A percentile compares a stretch with the other conserved stretches of the same genome.
phyloP scores from a whole-genome alignment of 768 basidiomycete species.

The Pholiota microspora region DNA sequence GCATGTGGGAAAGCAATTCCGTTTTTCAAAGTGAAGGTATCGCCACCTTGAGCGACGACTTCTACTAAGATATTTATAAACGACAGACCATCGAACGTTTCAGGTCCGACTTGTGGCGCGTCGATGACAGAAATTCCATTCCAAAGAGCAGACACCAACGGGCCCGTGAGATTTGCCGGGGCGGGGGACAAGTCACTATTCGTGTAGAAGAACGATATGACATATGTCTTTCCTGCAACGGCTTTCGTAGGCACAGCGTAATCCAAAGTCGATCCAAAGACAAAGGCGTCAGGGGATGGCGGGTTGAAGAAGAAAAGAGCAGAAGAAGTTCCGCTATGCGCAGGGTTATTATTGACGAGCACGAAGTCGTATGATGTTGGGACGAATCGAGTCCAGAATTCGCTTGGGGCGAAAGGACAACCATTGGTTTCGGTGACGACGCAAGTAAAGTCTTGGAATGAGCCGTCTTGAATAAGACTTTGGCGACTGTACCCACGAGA shows the following conservation, averaged over 20 bases:
- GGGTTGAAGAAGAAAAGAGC: not conserved
- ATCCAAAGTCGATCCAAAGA: constrained; percentile 9
- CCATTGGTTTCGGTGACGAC: constrained; percentile 4
- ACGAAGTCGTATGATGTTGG: constrained; percentile 3
- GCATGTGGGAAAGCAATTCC: not conserved
- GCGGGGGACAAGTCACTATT: not conserved
- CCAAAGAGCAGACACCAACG: not conserved
- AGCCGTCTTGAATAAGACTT: constrained; percentile 12
- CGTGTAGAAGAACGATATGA: constrained; percentile 15
- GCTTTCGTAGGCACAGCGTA: constrained; percentile 9
- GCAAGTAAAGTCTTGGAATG: constrained; percentile 16
- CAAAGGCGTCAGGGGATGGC: not conserved
- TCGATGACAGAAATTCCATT: not conserved
- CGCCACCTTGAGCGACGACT: not conserved
- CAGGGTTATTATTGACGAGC: constrained; percentile 5
- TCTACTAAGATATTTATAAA: not conserved
- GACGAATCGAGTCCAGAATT: constrained; percentile 8
- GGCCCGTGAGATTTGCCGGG: not conserved
- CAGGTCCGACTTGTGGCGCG: not conserved
- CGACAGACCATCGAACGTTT: not conserved
- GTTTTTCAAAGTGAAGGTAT: constrained; percentile 1
- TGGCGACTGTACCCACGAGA: constrained; percentile 14
- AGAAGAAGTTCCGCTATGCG: constrained; percentile 9
- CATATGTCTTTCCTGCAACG: constrained; percentile 9
- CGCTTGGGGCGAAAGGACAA: constrained; percentile 9